These are phyloP conservation scores for Trichoderma sp. DNA, from an alignment of 2,329 filamentous ascomycete species.

Conservation along the genomic window DNA sequence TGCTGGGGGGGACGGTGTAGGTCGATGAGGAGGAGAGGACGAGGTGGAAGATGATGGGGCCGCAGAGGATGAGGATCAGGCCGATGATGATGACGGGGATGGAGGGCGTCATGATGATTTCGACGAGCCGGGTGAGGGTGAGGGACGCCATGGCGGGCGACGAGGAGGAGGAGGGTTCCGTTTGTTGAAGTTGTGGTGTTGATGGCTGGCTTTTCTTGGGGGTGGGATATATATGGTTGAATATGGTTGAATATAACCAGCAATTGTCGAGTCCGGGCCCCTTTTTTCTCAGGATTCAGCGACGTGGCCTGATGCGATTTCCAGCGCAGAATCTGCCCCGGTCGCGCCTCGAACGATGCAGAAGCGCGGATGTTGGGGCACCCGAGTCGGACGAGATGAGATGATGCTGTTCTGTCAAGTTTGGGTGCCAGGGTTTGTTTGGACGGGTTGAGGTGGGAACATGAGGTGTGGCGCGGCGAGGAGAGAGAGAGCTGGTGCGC, in stretches of 20 bases:
- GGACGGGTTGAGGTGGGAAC: neutral
- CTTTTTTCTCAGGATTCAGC: neutral
- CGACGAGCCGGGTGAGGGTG: conserved; percentile 41
- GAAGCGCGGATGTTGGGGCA: conserved; percentile 1
- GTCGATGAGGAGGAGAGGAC: conserved; percentile 65
- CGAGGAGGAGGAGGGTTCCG: neutral
- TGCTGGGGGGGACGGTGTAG: conserved; percentile 67
- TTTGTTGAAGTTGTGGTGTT: neutral
- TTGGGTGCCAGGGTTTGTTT: neutral
- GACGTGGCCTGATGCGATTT: conserved; percentile 12
- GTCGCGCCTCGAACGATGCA: neutral
- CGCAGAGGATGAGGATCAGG: conserved; percentile 63
- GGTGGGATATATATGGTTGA: neutral
- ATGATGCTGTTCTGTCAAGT: conserved; percentile 2
- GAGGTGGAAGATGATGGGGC: conserved; percentile 75
- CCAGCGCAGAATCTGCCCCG: neutral
- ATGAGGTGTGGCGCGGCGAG: neutral
- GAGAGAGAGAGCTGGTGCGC: neutral
- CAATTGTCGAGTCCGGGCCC: neutral
- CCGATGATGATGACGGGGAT: conserved; percentile 63
- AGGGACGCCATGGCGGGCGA: conserved; percentile 38
- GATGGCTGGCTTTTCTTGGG: neutral
- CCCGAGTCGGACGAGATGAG: conserved; percentile 3
- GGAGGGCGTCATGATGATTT: conserved; percentile 59
- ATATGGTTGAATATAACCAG: neutral